Base-by-base conservation (phyloP, 2,329 filamentous ascomycete genomes). In the Scedosporium minutisporum region DNA sequence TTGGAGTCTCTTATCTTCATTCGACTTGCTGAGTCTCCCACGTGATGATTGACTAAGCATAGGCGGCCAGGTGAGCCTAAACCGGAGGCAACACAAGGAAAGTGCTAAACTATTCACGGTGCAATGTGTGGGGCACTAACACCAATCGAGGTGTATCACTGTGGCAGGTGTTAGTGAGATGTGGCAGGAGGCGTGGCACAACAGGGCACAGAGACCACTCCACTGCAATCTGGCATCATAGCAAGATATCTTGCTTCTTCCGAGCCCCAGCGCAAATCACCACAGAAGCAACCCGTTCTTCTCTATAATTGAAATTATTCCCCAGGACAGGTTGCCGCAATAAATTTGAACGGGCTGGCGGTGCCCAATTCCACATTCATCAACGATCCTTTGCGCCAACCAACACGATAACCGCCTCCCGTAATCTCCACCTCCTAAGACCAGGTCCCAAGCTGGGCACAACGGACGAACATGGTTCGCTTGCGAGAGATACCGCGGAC, bases 401-500 rank as follows among this genome's bases (percentile, higher is more conserved):
- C 48, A 18, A 51, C 18, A 48, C 9, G 14, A 9, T 38, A 29
- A 18, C 44, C 25, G 27, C 25, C 42, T 44, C 14, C 58, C 29
- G 14, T 25, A 16, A 18, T n/a, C 16, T 29, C 27, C 44, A 27
- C 44, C 44, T 23, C 38, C 25, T 21, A n/a, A 33, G 12, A 29
- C n/a, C 33, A n/a, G 21, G 25, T 41, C n/a, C 14, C 10, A 23
- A 55, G 18, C 51, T 61, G 59, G 59, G 18, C 33, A 58, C 62
- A 58, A 60, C 63, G 64, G 25, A 46, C 69, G 73, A 78, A 69
- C 76, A 99, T 99, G 95, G 93, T 97, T 77, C 90, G 92, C 79
- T 83, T 97, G 77, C 87, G 93, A 82, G 93, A 97, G 81, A 96
- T 99, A 73, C 90, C 92, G 75, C 87, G 95, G 78, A 99, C 95